Evolutionary conservation across 2,329 filamentous ascomycete genomes (phyloP), one percentile per base, ranked within the genome.

Genomic region (Fusarium domesticum): DNA sequence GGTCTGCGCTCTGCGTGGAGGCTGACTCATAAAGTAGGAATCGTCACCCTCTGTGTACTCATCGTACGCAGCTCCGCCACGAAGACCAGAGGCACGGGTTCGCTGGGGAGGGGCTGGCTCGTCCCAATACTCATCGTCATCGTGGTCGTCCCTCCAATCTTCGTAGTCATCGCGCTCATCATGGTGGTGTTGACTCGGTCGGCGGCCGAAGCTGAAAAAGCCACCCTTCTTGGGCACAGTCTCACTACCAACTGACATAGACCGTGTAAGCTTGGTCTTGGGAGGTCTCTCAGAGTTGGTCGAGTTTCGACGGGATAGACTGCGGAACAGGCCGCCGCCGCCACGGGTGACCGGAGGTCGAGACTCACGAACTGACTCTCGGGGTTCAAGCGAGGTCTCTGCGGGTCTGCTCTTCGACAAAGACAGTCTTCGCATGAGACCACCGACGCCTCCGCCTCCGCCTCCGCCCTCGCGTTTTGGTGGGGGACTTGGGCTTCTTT

Each of bases 21-120:
- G 62, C 8, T 63, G 65, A 5, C 74, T 69, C 4, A 70, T 76
- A 56, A 84, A 84, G 47, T 77, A 75, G 5, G 71, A 68, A 43
- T 84, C 81, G 48, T 84, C 80, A 10, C 77, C 79, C 3, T 71
- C 69, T 1, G 69, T 68, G 55, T 72, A 82, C 54, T 82, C 79
- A 12, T 70, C 68, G 20, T 70, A 64, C 28, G 66, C 64, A 15
- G 65, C 67, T 31, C 73, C 74, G 4, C 70, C 69, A 15, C 69
- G 64, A 10, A 71, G 61, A n/a, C 66, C 62, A 7, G 59, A 61
- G 11, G 62, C 46, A 5, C 53, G 58, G 8, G 45, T 49, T 19
- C 55, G 58, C 1, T 47, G 48, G 6, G 44, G 43, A 6, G 53
- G 50, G 15, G 42, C 39, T 19, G 56, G 46, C 25, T 57, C 57